phyloP scores from a whole-genome alignment of 192 early-diverging fungal species.

The Gaertneriomyces sp. region DNA sequence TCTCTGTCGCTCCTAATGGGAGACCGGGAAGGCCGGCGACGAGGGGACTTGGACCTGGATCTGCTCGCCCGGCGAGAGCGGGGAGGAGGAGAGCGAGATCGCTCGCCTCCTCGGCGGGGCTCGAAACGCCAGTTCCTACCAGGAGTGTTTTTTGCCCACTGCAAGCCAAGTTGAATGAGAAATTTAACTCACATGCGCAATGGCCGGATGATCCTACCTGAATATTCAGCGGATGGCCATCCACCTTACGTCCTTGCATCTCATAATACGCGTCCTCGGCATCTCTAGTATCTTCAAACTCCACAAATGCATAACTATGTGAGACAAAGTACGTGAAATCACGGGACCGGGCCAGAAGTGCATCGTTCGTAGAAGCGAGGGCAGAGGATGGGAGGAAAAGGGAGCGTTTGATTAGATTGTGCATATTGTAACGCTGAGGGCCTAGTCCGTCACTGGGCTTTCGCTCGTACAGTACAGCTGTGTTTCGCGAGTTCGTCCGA shows the following conservation, averaged over 20 bases:
- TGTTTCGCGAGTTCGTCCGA: no score
- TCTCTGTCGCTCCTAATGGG: not conserved
- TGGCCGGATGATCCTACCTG: constrained; percentile 52
- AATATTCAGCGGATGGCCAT: constrained; percentile 74
- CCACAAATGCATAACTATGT: constrained; percentile 87
- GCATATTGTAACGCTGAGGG: no score
- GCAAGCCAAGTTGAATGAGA: not conserved
- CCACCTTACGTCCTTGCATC: constrained; percentile 81
- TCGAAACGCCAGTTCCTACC: constrained; percentile 74
- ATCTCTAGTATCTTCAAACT: constrained; percentile 88
- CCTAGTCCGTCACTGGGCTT: no score
- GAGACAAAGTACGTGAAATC: not conserved
- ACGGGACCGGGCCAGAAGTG: not conserved
- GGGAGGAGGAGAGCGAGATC: constrained; percentile 12
- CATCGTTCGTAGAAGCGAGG: constrained; percentile 4
- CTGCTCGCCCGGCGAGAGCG: not conserved
- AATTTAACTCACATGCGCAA: not conserved
- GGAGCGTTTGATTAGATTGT: constrained; percentile 11
- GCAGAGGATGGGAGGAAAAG: constrained; percentile 3
- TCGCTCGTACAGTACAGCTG: no score
- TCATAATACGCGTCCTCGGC: constrained; percentile 90
- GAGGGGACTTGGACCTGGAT: not conserved
- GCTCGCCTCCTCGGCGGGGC: constrained; percentile 1
- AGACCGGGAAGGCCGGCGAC: not conserved
- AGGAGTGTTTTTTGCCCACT: constrained; percentile 87